Base-by-base conservation (phyloP, 208 protist species). In the Leishmania aethiopica region DNA sequence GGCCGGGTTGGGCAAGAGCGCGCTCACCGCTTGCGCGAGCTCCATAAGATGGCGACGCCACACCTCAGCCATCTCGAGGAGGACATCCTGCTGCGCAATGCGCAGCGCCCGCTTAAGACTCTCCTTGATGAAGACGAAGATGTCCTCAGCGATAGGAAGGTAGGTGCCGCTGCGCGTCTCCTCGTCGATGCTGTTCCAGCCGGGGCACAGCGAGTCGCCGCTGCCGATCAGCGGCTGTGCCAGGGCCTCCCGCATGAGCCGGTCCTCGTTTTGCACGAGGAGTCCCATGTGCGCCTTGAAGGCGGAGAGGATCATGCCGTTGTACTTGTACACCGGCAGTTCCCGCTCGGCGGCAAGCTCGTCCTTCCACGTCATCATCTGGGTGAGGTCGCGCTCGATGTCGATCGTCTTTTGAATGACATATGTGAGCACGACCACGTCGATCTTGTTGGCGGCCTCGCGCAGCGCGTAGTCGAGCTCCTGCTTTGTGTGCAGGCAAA, bases 361-460 rank as follows among this genome's bases (percentile, higher is more conserved):
- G 35, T 96, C 90, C 75, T 92, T 91, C 90, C 89, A 94, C 55
- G 90, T 87, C 88, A 98, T 96, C 78, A 88, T 79, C 59, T 92
- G 89, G 45, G 92, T 97, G 28, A 99, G 71, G 67, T 98, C 93
- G 53, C 94, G 92, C 88, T 99, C 98, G 75, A 99, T 93, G 53
- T 97, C 95, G 77, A 98, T 95, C 1, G 96, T 98, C 69, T 98
- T 98, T 70, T 98, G 94, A 40, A 99, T 90, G 4, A 98, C 90
- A 72, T 96, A 95, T 17, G 91, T 95, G 60, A 99, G 88, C 45
- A 98, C 90, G 22, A 91, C 90, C 17, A 99, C 90, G 81, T 98
- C 92, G 53, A 99, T 94, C 72, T 97, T 90, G 11, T 78, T 90
- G 40, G 78, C 89, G 19, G 88, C 82, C 72, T 95, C 91, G 10